These are phyloP conservation scores for Elsinoe australis DNA, from an alignment of 2,329 filamentous ascomycete species.

Conservation along the genomic window DNA sequence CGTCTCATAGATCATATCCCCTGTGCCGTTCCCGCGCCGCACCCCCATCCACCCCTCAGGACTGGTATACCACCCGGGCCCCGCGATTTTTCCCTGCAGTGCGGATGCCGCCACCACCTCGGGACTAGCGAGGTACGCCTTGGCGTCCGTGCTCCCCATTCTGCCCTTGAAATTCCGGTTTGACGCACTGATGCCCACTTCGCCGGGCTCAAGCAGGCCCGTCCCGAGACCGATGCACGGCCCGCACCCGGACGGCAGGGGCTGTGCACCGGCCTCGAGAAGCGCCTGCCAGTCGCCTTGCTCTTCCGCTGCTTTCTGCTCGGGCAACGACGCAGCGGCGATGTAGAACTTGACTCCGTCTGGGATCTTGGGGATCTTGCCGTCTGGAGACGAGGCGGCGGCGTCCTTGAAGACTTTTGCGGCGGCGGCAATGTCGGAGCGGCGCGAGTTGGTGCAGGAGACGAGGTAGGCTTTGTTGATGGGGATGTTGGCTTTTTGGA, in stretches of 20 bases:
- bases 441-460: conserved; percentile 79
- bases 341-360: conserved; percentile 79
- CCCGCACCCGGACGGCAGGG: conserved; percentile 66
- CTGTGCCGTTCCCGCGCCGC: conserved; percentile 63
- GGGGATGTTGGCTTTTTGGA: conserved; percentile 66
- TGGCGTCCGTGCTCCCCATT: conserved; percentile 72
- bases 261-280: conserved; percentile 67
- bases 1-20: conserved; percentile 55
- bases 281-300: conserved; percentile 79
- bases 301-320: conserved; percentile 71
- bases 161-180: conserved; percentile 91
- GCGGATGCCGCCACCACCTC: conserved; percentile 91
- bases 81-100: conserved; percentile 61
- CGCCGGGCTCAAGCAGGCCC: conserved; percentile 73
- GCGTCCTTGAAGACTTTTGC: conserved; percentile 80
- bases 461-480: conserved; percentile 82
- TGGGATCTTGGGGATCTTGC: conserved; percentile 61
- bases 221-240: conserved; percentile 80
- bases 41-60: conserved; percentile 62
- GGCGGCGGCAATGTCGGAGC: conserved; percentile 72
- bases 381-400: conserved; percentile 48
- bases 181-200: conserved; percentile 73
- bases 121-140: conserved; percentile 80
- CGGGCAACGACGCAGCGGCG: conserved; percentile 70
- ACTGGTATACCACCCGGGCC: conserved; percentile 70